These are phyloP conservation scores for Fusarium mundagurra DNA, from an alignment of 2,329 filamentous ascomycete genomes.

Conservation along the genomic window DNA sequence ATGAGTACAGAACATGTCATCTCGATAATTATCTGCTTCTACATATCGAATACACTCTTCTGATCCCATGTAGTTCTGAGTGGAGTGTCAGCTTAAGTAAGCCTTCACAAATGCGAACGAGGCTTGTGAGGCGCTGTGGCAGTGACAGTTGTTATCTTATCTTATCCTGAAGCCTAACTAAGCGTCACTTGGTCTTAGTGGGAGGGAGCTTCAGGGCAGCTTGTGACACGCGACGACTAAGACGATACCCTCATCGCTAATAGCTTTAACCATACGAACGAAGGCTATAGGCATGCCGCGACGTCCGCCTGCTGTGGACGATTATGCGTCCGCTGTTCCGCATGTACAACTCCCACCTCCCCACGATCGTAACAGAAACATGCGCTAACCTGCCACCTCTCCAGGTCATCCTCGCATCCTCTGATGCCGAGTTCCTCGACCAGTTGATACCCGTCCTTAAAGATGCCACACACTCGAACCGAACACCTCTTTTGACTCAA, in stretches of 20 bases:
- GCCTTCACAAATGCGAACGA: not conserved
- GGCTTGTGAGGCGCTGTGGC: not conserved
- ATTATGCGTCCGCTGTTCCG: conserved; percentile 58
- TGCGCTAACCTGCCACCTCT: conserved; percentile 12
- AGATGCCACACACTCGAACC: conserved; percentile 82
- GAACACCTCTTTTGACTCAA: conserved; percentile 78
- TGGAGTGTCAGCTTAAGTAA: not conserved
- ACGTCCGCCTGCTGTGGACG: conserved; percentile 57
- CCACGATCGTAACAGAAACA: not conserved
- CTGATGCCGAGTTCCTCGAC: conserved; percentile 93
- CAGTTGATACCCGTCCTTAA: conserved; percentile 94
- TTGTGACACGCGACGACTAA: conserved; percentile 34
- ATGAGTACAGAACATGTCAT: rapidly evolving
- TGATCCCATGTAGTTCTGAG: not conserved
- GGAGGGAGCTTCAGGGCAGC: conserved; percentile 14
- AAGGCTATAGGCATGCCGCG: conserved; percentile 53
- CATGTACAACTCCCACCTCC: conserved; percentile 49
- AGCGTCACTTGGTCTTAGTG: conserved; percentile 6
- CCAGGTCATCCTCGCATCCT: conserved; percentile 91
- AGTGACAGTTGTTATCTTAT: not conserved
- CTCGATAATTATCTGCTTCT: too few relatives aligned
- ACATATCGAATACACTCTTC: not conserved
- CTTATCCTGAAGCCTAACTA: not conserved
- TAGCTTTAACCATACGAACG: conserved; percentile 7
- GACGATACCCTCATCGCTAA: conserved; percentile 12